phyloP scores from a whole-genome alignment of 352 stramenopile species.

The Pythium plurisporium region DNA sequence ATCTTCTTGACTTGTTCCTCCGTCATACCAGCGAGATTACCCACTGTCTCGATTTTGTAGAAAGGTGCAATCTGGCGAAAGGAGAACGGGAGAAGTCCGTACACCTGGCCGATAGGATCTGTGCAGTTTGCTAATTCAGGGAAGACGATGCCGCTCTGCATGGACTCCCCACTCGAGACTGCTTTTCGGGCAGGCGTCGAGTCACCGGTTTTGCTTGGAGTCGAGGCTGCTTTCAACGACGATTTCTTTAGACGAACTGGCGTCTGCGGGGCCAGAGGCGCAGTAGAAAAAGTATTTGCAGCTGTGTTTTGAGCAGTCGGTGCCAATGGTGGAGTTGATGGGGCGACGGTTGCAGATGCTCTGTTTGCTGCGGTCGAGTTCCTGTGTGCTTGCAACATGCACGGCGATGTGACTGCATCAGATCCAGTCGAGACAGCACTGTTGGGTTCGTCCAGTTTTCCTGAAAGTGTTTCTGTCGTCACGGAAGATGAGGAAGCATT shows the following conservation, averaged over 20 bases:
- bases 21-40: conserved; percentile 50
- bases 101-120: conserved; percentile 44
- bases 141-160: conserved; percentile 26
- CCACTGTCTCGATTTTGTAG: conserved; percentile 67
- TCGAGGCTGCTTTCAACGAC: not conserved
- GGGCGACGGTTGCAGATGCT: too few relatives aligned
- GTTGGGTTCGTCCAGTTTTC: not conserved
- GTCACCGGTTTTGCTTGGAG: not conserved
- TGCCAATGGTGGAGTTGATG: not conserved
- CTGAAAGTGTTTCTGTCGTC: too few relatives aligned
- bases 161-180: not conserved
- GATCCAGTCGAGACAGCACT: not conserved
- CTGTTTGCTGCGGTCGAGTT: too few relatives aligned
- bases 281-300: not conserved
- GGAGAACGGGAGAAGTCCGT: conserved; percentile 45
- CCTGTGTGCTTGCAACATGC: conserved; percentile 4
- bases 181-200: not conserved
- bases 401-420: conserved; percentile 9
- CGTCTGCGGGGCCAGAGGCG: not conserved
- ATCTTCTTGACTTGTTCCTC: conserved; percentile 52
- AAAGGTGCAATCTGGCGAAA: conserved; percentile 58
- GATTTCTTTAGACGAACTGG: conserved; percentile 2
- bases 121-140: conserved; percentile 39
- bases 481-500: too few relatives aligned
- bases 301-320: not conserved